phyloP scores from a whole-genome alignment of 257 asterid species.

The Fraxinus quadrangulata region DNA sequence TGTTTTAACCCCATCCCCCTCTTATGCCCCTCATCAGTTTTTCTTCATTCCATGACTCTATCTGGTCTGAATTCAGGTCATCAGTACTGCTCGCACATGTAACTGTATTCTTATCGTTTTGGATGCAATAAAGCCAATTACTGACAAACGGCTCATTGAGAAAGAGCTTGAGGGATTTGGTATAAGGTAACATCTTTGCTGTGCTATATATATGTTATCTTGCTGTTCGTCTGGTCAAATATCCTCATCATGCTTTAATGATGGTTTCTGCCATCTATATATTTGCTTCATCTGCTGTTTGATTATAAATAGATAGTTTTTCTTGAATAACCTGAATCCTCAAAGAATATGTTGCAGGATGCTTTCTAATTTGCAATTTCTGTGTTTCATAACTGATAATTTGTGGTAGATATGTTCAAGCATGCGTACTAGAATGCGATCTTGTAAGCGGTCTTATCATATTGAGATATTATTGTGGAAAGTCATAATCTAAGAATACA shows the following conservation, averaged over 20 bases:
- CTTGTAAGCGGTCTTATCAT: not conserved
- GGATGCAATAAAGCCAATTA: constrained; percentile 97
- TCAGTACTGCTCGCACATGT: constrained; percentile 98
- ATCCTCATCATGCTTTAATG: not conserved
- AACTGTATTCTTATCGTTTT: constrained; percentile 90
- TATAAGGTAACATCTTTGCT: constrained; percentile 59
- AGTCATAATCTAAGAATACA: too few species aligned
- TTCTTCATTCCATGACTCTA: not conserved
- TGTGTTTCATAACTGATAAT: not conserved
- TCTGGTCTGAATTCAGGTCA: constrained; percentile 56
- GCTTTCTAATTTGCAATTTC: not conserved
- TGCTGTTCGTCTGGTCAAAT: not conserved
- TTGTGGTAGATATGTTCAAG: not conserved
- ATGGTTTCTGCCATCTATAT: not conserved
- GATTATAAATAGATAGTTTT: too few species aligned
- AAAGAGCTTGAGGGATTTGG: constrained; percentile 99
- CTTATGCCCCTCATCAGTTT: not conserved
- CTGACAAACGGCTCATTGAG: constrained; percentile 94
- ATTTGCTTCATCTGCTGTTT: not conserved
- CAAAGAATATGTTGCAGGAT: not conserved
- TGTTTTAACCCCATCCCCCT: not conserved
- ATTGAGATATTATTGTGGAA: too few species aligned
- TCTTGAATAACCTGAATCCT: too few species aligned
- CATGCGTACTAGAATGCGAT: not conserved
- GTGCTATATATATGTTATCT: not conserved